Evolutionary conservation across 306 rosid genomes (phyloP), one percentile per base, ranked within the genome.

Genomic region (Macrotyloma uniflorum): DNA sequence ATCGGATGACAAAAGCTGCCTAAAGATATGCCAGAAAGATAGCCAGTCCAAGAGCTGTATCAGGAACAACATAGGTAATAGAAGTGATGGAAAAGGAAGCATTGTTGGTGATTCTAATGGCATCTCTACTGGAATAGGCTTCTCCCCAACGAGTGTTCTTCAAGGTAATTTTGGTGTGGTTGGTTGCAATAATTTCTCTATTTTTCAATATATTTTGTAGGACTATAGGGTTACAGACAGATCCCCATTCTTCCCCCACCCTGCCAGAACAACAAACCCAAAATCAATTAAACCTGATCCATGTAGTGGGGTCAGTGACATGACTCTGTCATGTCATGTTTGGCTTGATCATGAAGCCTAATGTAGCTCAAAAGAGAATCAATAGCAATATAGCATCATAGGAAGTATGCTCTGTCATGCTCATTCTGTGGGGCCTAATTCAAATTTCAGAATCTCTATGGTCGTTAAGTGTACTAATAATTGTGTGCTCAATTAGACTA

Each of bases 81-180:
- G 61, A 70, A 79, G 82, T 53, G 55, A 63, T 72, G 55, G 62
- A 36, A 77, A 74, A 49, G 78, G 81, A 81, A 83, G 74, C 67
- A 69, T 57, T 46, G 28, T 49, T 13, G 67, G 45, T 83, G 78
- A 80, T 63, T 63, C 76, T 45, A 84, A 67, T 57, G 15, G 79
- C 30, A 43, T 79, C 46, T 64, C 90, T 35, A 76, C 67, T 1
- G 86, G 89, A 72, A 75, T 86, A 33, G 91, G 83, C 70, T 86
- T 94, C 87, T 91, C 98, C 42, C 96, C 96, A 1, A 87, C 55
- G 76, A 94, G 96, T 62, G 96, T 92, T 84, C 94, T 91, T 79
- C 94, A 84, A 85, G 96, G 88, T 87, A 84, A 57, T 40, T 50
- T 23, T 47, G 40, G 79, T 45, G 75, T 72, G 22, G 54, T 38